A percentile compares a stretch with the other conserved stretches of the same genome.
Conservation (phyloP, 148 eudicot species). For the Vaccinium myrtillus region DNA sequence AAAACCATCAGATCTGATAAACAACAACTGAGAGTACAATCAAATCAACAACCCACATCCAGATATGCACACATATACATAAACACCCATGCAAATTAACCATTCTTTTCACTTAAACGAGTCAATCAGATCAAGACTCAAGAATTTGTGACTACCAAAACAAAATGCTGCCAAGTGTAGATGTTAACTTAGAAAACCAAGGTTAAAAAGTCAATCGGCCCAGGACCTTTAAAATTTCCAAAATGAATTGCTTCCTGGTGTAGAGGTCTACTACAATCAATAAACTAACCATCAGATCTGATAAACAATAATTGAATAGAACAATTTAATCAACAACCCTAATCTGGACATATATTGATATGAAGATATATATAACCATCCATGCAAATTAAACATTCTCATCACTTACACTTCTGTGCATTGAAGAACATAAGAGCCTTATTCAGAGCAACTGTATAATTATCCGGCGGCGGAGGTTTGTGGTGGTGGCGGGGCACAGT, state of each 20-base stretch:
- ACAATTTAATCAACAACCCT: neutral
- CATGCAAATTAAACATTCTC: neutral
- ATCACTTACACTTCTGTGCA: conserved; percentile 71
- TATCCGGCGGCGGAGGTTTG: conserved; percentile 62
- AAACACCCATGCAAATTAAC: neutral
- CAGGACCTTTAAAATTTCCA: neutral
- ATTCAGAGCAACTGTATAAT: conserved; percentile 71
- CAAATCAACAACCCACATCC: no score
- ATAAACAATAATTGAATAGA: neutral
- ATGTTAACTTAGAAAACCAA: neutral
- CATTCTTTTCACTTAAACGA: conserved; percentile 37
- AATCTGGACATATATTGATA: neutral
- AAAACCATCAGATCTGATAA: neutral
- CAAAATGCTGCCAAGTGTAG: no score
- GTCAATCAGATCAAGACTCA: no score
- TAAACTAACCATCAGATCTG: neutral
- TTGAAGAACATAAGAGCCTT: conserved; percentile 97
- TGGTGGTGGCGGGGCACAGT: conserved; percentile 61
- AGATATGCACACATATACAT: neutral
- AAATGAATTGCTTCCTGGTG: neutral
- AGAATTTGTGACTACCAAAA: no score
- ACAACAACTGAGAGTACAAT: neutral
- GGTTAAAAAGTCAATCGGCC: neutral
- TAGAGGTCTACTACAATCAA: neutral
- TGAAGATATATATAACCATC: neutral